Percentiles rank a stretch among this genome's conserved stretches.
phyloP scores from a whole-genome alignment of 139 green algal species.

The Marvania coccoides region DNA sequence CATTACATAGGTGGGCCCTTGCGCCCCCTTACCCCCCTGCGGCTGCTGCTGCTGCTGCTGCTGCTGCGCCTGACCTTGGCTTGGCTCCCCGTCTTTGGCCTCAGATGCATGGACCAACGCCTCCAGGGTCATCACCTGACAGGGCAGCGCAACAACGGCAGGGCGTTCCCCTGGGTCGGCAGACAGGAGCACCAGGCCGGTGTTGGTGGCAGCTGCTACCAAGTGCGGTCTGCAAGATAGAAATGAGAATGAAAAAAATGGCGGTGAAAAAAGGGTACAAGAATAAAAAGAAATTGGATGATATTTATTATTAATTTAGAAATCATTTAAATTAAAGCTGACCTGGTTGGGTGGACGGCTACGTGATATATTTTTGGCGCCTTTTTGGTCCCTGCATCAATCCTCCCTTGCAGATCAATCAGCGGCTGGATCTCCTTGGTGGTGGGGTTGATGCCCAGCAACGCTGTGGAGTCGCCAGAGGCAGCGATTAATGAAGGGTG shows the following conservation, averaged over 20 bases:
- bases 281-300: no score
- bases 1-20: constrained; percentile 18
- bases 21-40: constrained; percentile 12
- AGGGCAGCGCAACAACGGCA: constrained; percentile 29
- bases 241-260: neutral
- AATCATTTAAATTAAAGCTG: no score
- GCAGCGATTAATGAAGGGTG: constrained; percentile 27
- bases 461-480: constrained; percentile 5
- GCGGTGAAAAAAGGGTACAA: neutral
- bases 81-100: neutral
- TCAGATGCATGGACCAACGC: constrained; percentile 7
- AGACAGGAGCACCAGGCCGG: constrained; percentile 31
- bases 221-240: constrained; percentile 35
- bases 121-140: constrained; percentile 24
- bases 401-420: constrained; percentile 5
- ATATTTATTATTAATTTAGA: neutral
- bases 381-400: constrained; percentile 43
- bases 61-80: neutral
- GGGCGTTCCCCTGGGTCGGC: constrained; percentile 19
- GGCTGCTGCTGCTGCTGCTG: neutral
- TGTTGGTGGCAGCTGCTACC: constrained; percentile 39
- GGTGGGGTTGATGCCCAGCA: constrained; percentile 24
- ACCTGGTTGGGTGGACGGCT: constrained; percentile 36
- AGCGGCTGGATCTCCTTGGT: constrained; percentile 12
- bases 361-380: constrained; percentile 48